These are phyloP conservation scores for Magnolia sinica DNA, from an alignment of 164 flowering plant genomes.

Conservation along the genomic window DNA sequence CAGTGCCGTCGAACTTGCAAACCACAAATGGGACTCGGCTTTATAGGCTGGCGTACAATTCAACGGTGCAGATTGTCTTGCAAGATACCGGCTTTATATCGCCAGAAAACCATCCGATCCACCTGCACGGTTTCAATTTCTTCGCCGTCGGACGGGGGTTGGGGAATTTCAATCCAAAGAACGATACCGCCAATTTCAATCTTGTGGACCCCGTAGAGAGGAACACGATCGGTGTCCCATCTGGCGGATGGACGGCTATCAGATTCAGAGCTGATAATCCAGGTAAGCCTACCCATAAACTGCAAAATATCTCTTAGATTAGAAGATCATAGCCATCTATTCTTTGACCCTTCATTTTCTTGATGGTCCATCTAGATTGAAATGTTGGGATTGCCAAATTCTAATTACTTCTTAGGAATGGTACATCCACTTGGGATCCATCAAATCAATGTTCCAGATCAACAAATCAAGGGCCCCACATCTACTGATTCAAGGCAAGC, in stretches of 20 bases:
- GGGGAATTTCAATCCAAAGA: conserved; percentile 57
- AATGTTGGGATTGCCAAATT: background rate
- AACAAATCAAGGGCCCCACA: no score
- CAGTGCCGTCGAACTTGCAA: conserved; percentile 32
- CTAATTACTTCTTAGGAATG: no score
- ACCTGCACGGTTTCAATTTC: conserved; percentile 82
- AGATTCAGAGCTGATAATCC: conserved; percentile 83
- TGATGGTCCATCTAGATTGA: no score
- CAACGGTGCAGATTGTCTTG: conserved; percentile 57
- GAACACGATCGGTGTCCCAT: conserved; percentile 73
- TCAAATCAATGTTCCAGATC: no score
- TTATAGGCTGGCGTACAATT: conserved; percentile 49
- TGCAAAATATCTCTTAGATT: no score
- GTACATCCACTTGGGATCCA: no score
- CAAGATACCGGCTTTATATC: conserved; percentile 71
- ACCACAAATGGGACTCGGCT: conserved; percentile 56
- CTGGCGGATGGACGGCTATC: conserved; percentile 82
- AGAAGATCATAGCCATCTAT: no score
- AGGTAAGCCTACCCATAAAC: conserved; percentile 31
- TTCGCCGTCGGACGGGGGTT: conserved; percentile 62
- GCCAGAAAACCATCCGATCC: conserved; percentile 73
- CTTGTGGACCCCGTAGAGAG: conserved; percentile 78
- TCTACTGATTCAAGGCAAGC: no score
- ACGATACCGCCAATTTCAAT: conserved; percentile 52
- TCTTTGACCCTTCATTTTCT: no score